phyloP scores from a whole-genome alignment of 345 rosid species.

The Reutealis trisperma region DNA sequence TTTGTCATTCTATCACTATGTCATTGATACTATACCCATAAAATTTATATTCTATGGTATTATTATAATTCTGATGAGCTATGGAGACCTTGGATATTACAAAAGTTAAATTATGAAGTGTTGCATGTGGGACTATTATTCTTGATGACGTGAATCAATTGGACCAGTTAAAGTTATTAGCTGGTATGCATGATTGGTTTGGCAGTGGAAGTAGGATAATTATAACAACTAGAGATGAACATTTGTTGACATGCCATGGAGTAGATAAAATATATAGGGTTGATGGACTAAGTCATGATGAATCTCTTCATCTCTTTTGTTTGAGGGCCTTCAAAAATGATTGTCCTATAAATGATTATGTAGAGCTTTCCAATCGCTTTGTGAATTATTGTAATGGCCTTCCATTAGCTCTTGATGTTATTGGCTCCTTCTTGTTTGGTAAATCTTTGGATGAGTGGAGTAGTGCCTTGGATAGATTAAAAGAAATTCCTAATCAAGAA shows the following conservation, averaged over 20 bases:
- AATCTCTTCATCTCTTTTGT: constrained; percentile 5
- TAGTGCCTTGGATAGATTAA: constrained; percentile 7
- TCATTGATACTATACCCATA: too few species aligned
- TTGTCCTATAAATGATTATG: constrained; percentile 3
- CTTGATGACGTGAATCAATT: constrained; percentile 14
- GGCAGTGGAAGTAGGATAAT: constrained; percentile 19
- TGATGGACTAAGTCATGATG: constrained; percentile 8
- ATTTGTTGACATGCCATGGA: constrained; percentile 11
- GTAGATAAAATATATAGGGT: constrained; percentile 6
- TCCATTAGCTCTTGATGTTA: constrained; percentile 23
- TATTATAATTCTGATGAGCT: too few species aligned
- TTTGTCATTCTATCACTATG: too few species aligned
- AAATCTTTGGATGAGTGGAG: constrained; percentile 10
- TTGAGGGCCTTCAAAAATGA: constrained; percentile 8
- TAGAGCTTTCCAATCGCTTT: background rate
- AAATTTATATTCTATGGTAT: too few species aligned
- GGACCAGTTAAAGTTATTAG: constrained; percentile 7
- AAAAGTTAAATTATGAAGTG: too few species aligned
- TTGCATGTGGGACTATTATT: too few species aligned
- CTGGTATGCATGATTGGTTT: constrained; percentile 20
- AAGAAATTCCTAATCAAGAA: background rate
- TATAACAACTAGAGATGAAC: constrained; percentile 14
- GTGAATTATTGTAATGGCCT: constrained; percentile 14
- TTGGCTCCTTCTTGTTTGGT: constrained; percentile 14
- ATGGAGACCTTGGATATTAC: too few species aligned